Percentiles rank a stretch among this genome's conserved stretches.
Evolutionary conservation across 2,329 filamentous ascomycete species (phyloP).

Genomic region (Sclerotinia spermophila): DNA sequence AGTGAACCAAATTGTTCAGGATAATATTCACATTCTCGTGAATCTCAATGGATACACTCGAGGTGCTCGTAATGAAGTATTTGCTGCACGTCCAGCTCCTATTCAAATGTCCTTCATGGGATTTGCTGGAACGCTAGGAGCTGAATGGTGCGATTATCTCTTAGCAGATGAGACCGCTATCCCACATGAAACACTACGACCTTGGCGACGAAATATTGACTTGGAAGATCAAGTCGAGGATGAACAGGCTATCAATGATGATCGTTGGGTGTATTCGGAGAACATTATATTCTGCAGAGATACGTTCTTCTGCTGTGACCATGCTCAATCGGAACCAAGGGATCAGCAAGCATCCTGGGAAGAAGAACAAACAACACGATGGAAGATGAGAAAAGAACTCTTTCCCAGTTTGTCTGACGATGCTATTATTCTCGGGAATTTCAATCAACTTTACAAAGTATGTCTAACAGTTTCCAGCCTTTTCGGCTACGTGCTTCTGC

Average conservation of each 20-base stretch:
- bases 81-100: constrained; percentile 87
- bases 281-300: constrained; percentile 93
- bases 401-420: constrained; percentile 82
- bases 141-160: constrained; percentile 98
- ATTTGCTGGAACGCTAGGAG: constrained; percentile 90
- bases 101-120: constrained; percentile 99
- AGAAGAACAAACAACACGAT: constrained; percentile 75
- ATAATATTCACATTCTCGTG: constrained; percentile 89
- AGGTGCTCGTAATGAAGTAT: constrained; percentile 95
- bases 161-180: constrained; percentile 86
- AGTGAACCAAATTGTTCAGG: constrained; percentile 78
- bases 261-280: constrained; percentile 92
- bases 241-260: constrained; percentile 55
- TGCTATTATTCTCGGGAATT: constrained; percentile 89
- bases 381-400: constrained; percentile 89
- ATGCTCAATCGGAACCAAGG: constrained; percentile 78
- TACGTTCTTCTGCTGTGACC: constrained; percentile 98
- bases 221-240: constrained; percentile 68
- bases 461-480: constrained; percentile 26
- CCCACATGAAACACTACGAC: constrained; percentile 74
- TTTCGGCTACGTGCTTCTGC: neutral
- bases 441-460: constrained; percentile 98
- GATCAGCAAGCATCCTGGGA: constrained; percentile 72
- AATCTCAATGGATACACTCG: constrained; percentile 98
- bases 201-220: constrained; percentile 70